Percentiles rank a stretch among this genome's conserved stretches.
These are phyloP conservation scores for Viscum album DNA, from an alignment of 177 flowering plant species.

Conservation along the genomic window DNA sequence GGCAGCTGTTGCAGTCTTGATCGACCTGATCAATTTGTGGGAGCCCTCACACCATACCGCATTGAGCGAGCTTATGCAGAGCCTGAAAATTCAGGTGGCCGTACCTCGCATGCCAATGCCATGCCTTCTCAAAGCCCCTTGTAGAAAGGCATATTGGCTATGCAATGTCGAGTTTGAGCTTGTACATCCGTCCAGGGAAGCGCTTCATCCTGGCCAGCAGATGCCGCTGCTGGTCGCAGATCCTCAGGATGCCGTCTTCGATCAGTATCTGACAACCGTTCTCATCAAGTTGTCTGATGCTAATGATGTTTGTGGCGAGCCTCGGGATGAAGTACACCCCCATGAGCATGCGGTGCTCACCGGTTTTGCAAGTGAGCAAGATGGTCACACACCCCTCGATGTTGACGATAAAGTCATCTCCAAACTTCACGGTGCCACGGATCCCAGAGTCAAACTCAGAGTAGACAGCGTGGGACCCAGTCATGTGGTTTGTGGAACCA, in stretches of 20 bases:
- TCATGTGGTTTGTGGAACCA: no score
- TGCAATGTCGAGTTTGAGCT: background rate
- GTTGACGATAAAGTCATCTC: background rate
- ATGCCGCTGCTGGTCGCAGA: background rate
- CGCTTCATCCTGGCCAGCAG: background rate
- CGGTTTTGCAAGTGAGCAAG: background rate
- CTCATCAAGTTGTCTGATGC: no score
- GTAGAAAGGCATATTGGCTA: background rate
- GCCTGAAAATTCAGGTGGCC: background rate
- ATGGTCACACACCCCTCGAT: background rate
- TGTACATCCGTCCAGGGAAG: background rate
- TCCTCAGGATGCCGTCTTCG: no score
- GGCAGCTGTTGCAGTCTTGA: conserved; percentile 4
- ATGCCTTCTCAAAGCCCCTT: background rate
- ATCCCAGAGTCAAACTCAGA: background rate
- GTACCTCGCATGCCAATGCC: background rate
- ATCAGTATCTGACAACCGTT: no score
- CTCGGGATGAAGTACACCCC: background rate
- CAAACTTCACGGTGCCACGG: background rate
- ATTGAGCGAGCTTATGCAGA: background rate
- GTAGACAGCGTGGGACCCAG: background rate
- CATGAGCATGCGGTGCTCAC: no score
- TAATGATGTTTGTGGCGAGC: background rate
- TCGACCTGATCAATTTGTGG: background rate
- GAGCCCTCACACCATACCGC: background rate